Conservation (phyloP, 2,329 filamentous ascomycete genomes). For the Clonostachys chloroleuca region DNA sequence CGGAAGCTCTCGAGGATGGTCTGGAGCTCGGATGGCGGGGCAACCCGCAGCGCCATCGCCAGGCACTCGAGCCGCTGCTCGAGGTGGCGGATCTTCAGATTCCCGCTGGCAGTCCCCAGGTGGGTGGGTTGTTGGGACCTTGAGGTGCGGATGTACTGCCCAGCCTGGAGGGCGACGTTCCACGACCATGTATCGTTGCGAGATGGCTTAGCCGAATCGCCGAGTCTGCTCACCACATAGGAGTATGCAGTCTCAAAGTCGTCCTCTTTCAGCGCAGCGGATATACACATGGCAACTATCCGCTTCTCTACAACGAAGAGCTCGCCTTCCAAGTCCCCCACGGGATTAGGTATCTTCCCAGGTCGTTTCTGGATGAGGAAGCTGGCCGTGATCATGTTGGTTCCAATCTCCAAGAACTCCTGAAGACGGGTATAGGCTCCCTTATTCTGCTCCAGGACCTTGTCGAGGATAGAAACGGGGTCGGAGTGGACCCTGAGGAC, state of each 20-base stretch:
- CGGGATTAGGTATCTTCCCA: background rate
- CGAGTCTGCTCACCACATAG: slow-evolving; percentile 70
- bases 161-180: slow-evolving; percentile 75
- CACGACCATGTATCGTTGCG: slow-evolving; percentile 65
- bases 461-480: slow-evolving; percentile 67
- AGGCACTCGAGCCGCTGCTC: slow-evolving; percentile 81
- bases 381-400: slow-evolving; percentile 60
- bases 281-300: slow-evolving; percentile 76
- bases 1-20: slow-evolving; percentile 74
- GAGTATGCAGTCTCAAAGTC: slow-evolving; percentile 86
- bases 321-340: slow-evolving; percentile 16
- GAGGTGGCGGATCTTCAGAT: slow-evolving; percentile 63
- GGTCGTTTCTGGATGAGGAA: slow-evolving; percentile 19
- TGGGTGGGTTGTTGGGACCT: slow-evolving; percentile 53
- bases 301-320: slow-evolving; percentile 52
- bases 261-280: slow-evolving; percentile 70
- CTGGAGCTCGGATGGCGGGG: slow-evolving; percentile 64
- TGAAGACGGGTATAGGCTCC: slow-evolving; percentile 71
- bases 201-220: slow-evolving; percentile 15
- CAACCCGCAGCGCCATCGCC: slow-evolving; percentile 69
- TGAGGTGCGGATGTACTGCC: slow-evolving; percentile 60
- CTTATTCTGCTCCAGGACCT: slow-evolving; percentile 71
- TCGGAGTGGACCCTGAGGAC: slow-evolving; percentile 73
- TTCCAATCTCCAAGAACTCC: slow-evolving; percentile 66
- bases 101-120: slow-evolving; percentile 53